Evolutionary conservation across 768 basidiomycete genomes (phyloP).

Genomic region (Punctularia strigosozonata): DNA sequence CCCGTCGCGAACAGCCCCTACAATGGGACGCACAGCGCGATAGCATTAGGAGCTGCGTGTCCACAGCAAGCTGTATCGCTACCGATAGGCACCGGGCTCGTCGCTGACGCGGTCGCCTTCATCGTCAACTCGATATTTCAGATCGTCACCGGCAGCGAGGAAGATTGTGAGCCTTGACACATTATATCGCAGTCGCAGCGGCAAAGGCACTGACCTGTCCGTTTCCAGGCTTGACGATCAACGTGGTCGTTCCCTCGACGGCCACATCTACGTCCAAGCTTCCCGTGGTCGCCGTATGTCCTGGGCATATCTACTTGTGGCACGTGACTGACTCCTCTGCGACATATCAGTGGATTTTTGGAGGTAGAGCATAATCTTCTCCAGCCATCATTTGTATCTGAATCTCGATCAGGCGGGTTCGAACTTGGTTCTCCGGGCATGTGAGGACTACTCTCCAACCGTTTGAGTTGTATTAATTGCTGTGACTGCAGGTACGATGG

Average conservation of each 20-base stretch:
- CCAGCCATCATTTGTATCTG: background rate
- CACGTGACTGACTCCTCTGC: background rate
- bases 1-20: slow-evolving; percentile 13
- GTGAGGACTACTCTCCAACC: slow-evolving; percentile 1
- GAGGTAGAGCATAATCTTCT: slow-evolving; percentile 5
- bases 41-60: slow-evolving; percentile 11
- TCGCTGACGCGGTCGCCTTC: background rate
- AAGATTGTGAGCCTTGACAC: slow-evolving; percentile 9
- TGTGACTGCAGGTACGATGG: slow-evolving; percentile 10
- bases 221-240: slow-evolving; percentile 13
- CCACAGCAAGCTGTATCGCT: slow-evolving; percentile 10
- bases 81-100: background rate
- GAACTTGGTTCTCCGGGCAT: slow-evolving; percentile 4
- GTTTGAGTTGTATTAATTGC: background rate
- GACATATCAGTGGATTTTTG: slow-evolving; percentile 14
- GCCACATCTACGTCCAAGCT: slow-evolving; percentile 5
- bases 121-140: background rate
- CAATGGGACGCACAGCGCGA: slow-evolving; percentile 8
- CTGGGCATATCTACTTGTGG: background rate
- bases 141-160: slow-evolving; percentile 1
- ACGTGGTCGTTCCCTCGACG: slow-evolving; percentile 10
- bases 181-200: background rate
- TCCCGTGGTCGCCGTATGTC: slow-evolving; percentile 14
- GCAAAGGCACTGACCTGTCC: background rate
- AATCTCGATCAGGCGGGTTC: slow-evolving; percentile 3